A percentile compares a stretch with the other conserved stretches of the same genome.
Evolutionary conservation across 2,329 filamentous ascomycete genomes (phyloP).

Genomic region (Alternaria metachromatica): DNA sequence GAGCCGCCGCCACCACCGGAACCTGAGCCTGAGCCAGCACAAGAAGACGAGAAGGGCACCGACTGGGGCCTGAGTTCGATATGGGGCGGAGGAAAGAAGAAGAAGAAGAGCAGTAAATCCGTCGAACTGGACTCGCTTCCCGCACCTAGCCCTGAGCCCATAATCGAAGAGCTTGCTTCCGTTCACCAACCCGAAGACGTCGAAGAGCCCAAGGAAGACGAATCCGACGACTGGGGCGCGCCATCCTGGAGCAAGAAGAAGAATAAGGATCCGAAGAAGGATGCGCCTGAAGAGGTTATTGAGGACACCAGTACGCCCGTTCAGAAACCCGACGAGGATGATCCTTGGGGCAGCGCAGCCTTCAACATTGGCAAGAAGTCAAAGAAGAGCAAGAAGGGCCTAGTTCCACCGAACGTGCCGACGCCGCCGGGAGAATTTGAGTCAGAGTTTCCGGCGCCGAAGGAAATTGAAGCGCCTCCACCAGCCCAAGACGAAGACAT

Average conservation of each 20-base stretch:
- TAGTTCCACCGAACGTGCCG: slow-evolving; percentile 57
- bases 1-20: slow-evolving; percentile 28
- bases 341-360: slow-evolving; percentile 45
- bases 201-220: slow-evolving; percentile 58
- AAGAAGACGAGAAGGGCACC: slow-evolving; percentile 40
- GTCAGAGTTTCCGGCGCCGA: slow-evolving; percentile 54
- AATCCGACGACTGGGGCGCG: slow-evolving; percentile 63
- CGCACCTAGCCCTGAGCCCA: slow-evolving; percentile 33
- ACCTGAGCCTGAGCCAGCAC: slow-evolving; percentile 36
- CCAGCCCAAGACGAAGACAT: slow-evolving; percentile 44
- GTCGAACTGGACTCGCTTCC: slow-evolving; percentile 44
- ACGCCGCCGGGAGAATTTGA: slow-evolving; percentile 55
- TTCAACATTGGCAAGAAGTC: slow-evolving; percentile 58
- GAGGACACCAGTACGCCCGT: slow-evolving; percentile 51
- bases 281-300: slow-evolving; percentile 48
- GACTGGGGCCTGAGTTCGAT: slow-evolving; percentile 47
- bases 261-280: slow-evolving; percentile 48
- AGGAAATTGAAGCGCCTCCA: slow-evolving; percentile 57
- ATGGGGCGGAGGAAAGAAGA: slow-evolving; percentile 55
- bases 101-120: slow-evolving; percentile 52
- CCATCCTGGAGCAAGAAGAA: slow-evolving; percentile 63
- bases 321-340: slow-evolving; percentile 53
- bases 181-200: slow-evolving; percentile 56
- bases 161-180: slow-evolving; percentile 35
- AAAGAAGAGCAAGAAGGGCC: slow-evolving; percentile 63